These are phyloP conservation scores for Podospora conica DNA, from an alignment of 495 filamentous ascomycete genomes.

Conservation along the genomic window DNA sequence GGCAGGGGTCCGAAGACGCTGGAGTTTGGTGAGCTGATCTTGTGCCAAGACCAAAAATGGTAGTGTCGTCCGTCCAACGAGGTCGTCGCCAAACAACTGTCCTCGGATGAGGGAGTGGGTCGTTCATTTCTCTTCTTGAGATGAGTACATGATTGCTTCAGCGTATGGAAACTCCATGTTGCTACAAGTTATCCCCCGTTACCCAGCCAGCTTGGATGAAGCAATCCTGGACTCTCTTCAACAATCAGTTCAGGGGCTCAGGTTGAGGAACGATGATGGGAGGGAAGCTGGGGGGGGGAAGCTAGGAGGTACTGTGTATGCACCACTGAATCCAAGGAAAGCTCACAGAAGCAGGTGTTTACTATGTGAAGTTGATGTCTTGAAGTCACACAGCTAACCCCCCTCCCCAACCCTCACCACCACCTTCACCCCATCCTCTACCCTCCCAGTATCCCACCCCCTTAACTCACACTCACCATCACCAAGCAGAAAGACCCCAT, in stretches of 20 bases:
- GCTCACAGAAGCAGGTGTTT: no score
- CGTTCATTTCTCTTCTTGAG: background rate
- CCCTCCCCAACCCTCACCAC: no score
- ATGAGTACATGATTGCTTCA: background rate
- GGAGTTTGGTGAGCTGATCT: slow-evolving; percentile 1
- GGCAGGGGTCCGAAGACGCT: background rate
- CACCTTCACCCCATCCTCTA: no score
- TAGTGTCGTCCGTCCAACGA: slow-evolving; percentile 7
- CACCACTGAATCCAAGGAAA: no score
- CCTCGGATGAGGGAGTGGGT: background rate
- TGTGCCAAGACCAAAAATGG: background rate
- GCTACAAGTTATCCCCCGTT: no score
- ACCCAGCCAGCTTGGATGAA: no score
- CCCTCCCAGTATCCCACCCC: background rate
- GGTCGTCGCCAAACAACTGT: background rate
- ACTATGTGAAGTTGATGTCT: no score
- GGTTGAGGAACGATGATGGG: background rate
- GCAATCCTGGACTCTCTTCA: background rate
- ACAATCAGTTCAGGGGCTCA: no score
- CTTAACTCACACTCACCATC: background rate
- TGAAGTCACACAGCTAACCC: no score
- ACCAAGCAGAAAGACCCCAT: background rate
- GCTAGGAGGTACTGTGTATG: no score
- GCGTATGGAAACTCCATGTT: background rate
- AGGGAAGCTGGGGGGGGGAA: no score